Percentiles rank a stretch among this genome's conserved stretches.
These are phyloP conservation scores for Neofusicoccum laricinum DNA, from an alignment of 2,329 filamentous ascomycete genomes.

Conservation along the genomic window DNA sequence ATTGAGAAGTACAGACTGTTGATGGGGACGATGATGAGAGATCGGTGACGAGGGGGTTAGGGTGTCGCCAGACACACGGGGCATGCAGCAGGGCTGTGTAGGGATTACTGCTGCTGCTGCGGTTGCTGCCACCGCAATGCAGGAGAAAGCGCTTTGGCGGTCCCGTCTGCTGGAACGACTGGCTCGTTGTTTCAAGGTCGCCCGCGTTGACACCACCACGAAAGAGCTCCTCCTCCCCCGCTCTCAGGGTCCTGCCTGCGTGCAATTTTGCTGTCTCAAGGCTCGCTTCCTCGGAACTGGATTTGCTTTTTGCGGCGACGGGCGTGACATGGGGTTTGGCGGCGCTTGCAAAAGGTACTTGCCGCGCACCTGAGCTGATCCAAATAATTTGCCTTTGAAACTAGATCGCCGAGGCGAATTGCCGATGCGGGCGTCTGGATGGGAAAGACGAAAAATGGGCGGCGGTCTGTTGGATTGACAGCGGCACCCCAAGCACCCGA, in stretches of 20 bases:
- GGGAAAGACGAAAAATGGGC: not conserved
- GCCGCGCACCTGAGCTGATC: not conserved
- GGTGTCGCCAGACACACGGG: not conserved
- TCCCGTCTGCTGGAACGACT: not conserved
- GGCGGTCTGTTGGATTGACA: not conserved
- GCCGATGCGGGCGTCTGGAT: not conserved
- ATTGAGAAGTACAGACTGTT: not conserved
- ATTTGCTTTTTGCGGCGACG: not conserved
- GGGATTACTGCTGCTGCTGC: not conserved
- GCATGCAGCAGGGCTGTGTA: not conserved
- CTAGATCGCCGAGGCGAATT: not conserved
- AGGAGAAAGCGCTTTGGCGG: not conserved
- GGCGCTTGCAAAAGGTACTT: not conserved
- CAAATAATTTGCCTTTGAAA: not conserved
- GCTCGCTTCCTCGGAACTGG: not conserved
- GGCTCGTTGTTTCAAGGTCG: slow-evolving; percentile 5
- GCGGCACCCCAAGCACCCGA: not conserved
- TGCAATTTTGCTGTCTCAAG: not conserved
- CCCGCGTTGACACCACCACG: not conserved
- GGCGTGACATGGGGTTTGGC: not conserved
- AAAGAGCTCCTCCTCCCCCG: not conserved
- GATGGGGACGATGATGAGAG: not conserved
- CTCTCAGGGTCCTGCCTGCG: not conserved
- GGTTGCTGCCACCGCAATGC: not conserved
- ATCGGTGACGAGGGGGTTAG: slow-evolving; percentile 6